phyloP scores from a whole-genome alignment of 805 yeast genomes.

The Candida railenensis region DNA sequence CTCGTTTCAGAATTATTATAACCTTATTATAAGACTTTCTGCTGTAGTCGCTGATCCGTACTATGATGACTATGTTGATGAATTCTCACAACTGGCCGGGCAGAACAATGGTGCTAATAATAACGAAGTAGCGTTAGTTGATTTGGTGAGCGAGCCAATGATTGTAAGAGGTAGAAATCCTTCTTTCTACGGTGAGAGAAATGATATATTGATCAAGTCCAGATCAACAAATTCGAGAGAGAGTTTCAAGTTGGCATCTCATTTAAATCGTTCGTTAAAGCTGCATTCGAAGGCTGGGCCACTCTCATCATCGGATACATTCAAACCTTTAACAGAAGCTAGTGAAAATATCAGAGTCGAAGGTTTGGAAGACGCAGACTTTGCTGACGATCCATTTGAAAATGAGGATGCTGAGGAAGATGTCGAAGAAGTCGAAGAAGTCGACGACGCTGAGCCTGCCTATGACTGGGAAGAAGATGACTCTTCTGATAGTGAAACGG shows the following conservation, averaged over 20 bases:
- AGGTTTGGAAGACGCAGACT: slow-evolving; percentile 5
- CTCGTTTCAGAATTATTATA: slow-evolving; percentile 46
- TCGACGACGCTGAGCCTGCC: neutral
- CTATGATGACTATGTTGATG: slow-evolving; percentile 36
- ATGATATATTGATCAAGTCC: slow-evolving; percentile 44
- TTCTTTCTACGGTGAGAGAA: slow-evolving; percentile 53
- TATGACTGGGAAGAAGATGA: slow-evolving; percentile 5
- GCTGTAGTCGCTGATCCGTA: slow-evolving; percentile 39
- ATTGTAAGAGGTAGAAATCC: slow-evolving; percentile 64
- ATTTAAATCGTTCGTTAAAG: neutral
- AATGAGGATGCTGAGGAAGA: slow-evolving; percentile 2
- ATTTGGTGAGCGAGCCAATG: slow-evolving; percentile 42
- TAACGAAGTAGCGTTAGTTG: slow-evolving; percentile 30
- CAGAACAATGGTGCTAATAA: slow-evolving; percentile 12
- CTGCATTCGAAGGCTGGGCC: neutral
- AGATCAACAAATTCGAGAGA: slow-evolving; percentile 16
- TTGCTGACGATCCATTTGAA: neutral
- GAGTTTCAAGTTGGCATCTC: slow-evolving; percentile 14
- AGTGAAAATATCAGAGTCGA: slow-evolving; percentile 2
- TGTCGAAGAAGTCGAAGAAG: neutral
- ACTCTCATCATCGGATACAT: neutral
- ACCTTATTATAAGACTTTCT: slow-evolving; percentile 30
- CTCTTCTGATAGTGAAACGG: slow-evolving; percentile 10
- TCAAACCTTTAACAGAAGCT: neutral
- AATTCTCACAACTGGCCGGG: slow-evolving; percentile 8